These are phyloP conservation scores for Garcia nutans DNA, from an alignment of 345 rosid genomes.

Conservation along the genomic window DNA sequence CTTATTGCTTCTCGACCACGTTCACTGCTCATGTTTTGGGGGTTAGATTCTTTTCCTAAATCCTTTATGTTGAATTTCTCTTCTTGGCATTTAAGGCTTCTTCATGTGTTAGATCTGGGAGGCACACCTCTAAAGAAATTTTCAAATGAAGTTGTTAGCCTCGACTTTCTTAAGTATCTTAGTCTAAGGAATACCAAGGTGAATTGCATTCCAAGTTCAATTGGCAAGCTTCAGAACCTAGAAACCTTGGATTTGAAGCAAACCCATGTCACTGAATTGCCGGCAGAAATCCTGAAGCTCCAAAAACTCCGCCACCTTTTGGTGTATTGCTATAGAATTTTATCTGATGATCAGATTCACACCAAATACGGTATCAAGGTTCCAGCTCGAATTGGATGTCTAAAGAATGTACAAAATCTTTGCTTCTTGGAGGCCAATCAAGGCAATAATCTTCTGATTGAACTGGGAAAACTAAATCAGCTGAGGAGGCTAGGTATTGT, in stretches of 20 bases:
- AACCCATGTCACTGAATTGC: conserved; percentile 35
- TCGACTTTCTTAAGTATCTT: conserved; percentile 33
- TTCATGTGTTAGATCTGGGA: conserved; percentile 40
- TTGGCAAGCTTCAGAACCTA: conserved; percentile 43
- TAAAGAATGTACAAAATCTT: conserved; percentile 41
- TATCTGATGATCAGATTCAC: conserved; percentile 12
- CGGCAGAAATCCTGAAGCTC: conserved; percentile 39
- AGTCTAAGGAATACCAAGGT: conserved; percentile 40
- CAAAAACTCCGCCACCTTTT: conserved; percentile 37
- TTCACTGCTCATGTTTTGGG: conserved; percentile 37
- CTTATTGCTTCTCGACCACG: conserved; percentile 17
- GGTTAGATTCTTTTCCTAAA: conserved; percentile 9
- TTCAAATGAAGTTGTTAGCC: conserved; percentile 30
- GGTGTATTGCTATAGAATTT: conserved; percentile 31
- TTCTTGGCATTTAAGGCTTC: conserved; percentile 24
- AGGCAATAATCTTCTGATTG: neutral
- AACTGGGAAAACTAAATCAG: conserved; percentile 41
- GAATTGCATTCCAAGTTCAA: conserved; percentile 31
- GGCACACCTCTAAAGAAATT: conserved; percentile 33
- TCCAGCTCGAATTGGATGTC: conserved; percentile 21
- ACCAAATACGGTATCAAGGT: conserved; percentile 22
- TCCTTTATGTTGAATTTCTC: neutral
- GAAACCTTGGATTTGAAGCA: conserved; percentile 45
- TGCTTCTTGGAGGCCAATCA: conserved; percentile 37
- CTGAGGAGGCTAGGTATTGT: conserved; percentile 39